Conservation (phyloP, 495 filamentous ascomycete genomes). For the Neurospora sp. region DNA sequence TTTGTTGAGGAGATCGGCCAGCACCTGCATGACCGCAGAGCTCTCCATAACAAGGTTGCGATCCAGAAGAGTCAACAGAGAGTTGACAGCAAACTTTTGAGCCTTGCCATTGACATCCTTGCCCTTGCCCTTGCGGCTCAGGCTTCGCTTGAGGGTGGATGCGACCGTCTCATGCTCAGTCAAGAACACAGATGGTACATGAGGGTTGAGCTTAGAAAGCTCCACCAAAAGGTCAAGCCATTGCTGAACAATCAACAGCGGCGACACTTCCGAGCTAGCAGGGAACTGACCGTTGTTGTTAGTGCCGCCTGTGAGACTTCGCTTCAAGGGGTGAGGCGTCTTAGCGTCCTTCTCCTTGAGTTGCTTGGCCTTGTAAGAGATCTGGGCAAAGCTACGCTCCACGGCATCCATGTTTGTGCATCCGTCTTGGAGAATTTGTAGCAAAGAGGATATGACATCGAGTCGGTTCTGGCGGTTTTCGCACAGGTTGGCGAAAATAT, state of each 20-base stretch:
- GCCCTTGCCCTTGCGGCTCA: conserved; percentile 76
- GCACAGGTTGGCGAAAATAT: conserved; percentile 79
- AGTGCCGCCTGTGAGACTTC: conserved; percentile 40
- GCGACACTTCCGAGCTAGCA: conserved; percentile 69
- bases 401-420: conserved; percentile 87
- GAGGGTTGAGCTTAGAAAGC: conserved; percentile 66
- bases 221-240: conserved; percentile 75
- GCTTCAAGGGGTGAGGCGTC: conserved; percentile 68
- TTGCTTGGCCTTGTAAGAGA: conserved; percentile 85
- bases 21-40: conserved; percentile 84
- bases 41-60: conserved; percentile 91
- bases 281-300: conserved; percentile 35
- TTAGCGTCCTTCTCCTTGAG: conserved; percentile 55
- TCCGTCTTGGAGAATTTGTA: conserved; percentile 95
- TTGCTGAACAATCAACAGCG: conserved; percentile 90
- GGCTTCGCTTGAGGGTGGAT: conserved; percentile 61
- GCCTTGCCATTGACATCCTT: conserved; percentile 65
- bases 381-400: conserved; percentile 86
- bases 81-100: conserved; percentile 84
- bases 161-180: conserved; percentile 81
- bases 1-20: conserved; percentile 75
- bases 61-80: conserved; percentile 77
- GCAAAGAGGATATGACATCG: conserved; percentile 86
- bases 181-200: conserved; percentile 86
- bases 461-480: conserved; percentile 89